A percentile compares a stretch with the other conserved stretches of the same genome.
Evolutionary conservation across 352 stramenopile species (phyloP).

Genomic region (Pythium apleroticum): DNA sequence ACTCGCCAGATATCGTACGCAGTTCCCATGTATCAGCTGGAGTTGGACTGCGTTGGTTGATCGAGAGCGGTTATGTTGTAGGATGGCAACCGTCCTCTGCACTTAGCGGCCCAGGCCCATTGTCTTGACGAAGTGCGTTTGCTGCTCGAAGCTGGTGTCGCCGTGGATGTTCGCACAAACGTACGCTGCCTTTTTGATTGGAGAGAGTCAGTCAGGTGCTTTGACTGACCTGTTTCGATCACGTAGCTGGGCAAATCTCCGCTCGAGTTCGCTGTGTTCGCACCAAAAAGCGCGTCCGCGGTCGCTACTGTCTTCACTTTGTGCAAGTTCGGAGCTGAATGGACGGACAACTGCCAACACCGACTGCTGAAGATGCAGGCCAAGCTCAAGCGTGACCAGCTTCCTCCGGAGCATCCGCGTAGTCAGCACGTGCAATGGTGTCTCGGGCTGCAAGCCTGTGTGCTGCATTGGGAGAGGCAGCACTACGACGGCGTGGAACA

Average conservation of each 20-base stretch:
- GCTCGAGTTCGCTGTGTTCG: not conserved
- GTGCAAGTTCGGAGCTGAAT: not conserved
- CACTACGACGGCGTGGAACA: not conserved
- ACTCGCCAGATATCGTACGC: not conserved
- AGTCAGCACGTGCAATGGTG: not conserved
- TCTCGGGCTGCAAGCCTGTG: not conserved
- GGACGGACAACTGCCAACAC: not conserved
- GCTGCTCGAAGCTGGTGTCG: not conserved
- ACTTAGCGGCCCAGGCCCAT: not conserved
- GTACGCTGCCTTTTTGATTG: not conserved
- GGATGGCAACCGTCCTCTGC: not conserved
- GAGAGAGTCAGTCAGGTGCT: too few species aligned
- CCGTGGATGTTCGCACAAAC: not conserved
- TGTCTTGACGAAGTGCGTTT: not conserved
- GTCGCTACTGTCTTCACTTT: not conserved
- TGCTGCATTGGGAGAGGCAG: not conserved
- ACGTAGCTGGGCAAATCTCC: not conserved
- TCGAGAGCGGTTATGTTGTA: not conserved
- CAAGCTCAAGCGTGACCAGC: not conserved
- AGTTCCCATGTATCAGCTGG: not conserved
- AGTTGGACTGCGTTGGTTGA: not conserved
- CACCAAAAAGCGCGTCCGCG: not conserved
- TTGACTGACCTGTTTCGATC: not conserved
- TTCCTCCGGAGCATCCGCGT: not conserved
- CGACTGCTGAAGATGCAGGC: not conserved